A percentile compares a stretch with the other conserved stretches of the same genome.
phyloP scores from a whole-genome alignment of 2,329 filamentous ascomycete species.

The Epichloe festucae region DNA sequence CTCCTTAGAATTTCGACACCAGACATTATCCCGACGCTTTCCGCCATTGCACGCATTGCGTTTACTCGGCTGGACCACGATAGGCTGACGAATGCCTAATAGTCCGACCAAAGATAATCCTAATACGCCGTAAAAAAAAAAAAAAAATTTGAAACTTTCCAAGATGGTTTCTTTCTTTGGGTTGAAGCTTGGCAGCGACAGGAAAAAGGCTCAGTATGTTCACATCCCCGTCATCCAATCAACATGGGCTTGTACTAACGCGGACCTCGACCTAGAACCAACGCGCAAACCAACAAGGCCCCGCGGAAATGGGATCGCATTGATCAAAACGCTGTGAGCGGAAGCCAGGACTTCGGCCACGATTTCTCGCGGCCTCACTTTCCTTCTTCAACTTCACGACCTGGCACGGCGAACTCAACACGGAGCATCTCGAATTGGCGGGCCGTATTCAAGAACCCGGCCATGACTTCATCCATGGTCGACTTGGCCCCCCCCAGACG shows the following conservation, averaged over 20 bases:
- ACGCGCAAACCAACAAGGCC: slow-evolving; percentile 9
- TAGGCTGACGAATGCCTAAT: background rate
- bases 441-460: slow-evolving; percentile 24
- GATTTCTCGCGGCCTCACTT: slow-evolving; percentile 23
- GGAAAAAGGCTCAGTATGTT: slow-evolving; percentile 39
- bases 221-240: background rate
- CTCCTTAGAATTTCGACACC: background rate
- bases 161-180: slow-evolving; percentile 49
- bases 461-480: slow-evolving; percentile 30
- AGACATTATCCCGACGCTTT: too few species aligned
- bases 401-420: slow-evolving; percentile 27
- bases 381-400: slow-evolving; percentile 16
- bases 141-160: background rate
- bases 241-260: background rate
- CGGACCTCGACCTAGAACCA: slow-evolving; percentile 1
- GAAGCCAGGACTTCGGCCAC: slow-evolving; percentile 24
- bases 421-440: slow-evolving; percentile 16
- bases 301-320: slow-evolving; percentile 18
- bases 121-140: background rate
- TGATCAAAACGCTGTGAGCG: slow-evolving; percentile 20
- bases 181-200: slow-evolving; percentile 41
- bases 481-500: slow-evolving; percentile 24
- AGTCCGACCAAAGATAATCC: background rate
- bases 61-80: background rate
- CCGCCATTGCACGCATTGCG: too few species aligned